Evolutionary conservation across 1,139 yeast species (phyloP).

Genomic region (Debaryomyces nepalensis): DNA sequence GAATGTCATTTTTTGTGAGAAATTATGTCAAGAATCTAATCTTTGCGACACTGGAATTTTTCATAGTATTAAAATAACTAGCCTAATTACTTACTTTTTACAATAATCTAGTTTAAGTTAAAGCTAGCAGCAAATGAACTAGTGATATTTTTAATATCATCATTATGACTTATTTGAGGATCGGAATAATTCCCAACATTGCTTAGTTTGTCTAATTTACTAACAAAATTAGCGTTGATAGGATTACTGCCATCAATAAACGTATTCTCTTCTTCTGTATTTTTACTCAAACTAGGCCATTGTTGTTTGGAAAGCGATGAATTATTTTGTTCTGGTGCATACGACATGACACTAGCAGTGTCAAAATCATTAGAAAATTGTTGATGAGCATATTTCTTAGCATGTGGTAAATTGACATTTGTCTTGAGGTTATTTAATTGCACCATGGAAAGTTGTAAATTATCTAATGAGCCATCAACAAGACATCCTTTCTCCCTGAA

Average conservation of each 20-base stretch:
- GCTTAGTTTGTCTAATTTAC: slow-evolving; percentile 40
- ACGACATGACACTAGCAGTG: slow-evolving; percentile 54
- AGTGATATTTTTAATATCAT: slow-evolving; percentile 52
- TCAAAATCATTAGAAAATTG: slow-evolving; percentile 37
- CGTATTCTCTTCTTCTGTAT: slow-evolving; percentile 17
- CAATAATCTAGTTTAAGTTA: slow-evolving; percentile 18
- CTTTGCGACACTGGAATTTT: slow-evolving; percentile 2
- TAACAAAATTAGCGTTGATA: slow-evolving; percentile 49
- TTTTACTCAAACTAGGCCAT: slow-evolving; percentile 44
- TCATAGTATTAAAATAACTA: background rate
- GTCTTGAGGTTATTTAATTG: slow-evolving; percentile 43
- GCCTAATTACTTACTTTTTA: background rate
- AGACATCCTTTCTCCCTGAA: slow-evolving; percentile 85
- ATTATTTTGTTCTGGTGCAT: slow-evolving; percentile 31
- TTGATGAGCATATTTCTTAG: slow-evolving; percentile 17
- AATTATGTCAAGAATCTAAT: slow-evolving; percentile 4
- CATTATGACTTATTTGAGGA: slow-evolving; percentile 39
- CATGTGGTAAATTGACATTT: slow-evolving; percentile 11
- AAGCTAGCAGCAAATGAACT: slow-evolving; percentile 53
- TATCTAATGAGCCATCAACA: slow-evolving; percentile 91
- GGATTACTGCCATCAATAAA: slow-evolving; percentile 23
- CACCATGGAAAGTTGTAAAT: slow-evolving; percentile 72
- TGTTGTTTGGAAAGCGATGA: slow-evolving; percentile 24
- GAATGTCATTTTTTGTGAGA: slow-evolving; percentile 4
- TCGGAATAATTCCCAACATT: slow-evolving; percentile 21